Percentiles rank a stretch among this genome's conserved stretches.
Conservation (phyloP, 2,329 filamentous ascomycete genomes). For the Aspergillus luchuensis region DNA sequence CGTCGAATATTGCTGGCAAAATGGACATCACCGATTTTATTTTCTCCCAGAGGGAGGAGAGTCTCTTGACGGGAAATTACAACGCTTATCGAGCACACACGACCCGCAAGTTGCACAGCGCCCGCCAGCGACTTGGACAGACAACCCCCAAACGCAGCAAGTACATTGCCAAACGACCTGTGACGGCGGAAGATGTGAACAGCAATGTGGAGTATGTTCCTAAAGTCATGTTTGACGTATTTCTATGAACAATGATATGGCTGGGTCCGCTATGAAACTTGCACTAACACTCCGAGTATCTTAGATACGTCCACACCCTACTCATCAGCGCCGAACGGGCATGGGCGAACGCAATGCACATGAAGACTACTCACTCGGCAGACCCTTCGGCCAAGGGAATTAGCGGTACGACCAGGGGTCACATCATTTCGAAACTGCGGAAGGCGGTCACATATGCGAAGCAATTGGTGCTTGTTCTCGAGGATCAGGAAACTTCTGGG, state of each 20-base stretch:
- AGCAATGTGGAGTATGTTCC: slow-evolving; percentile 70
- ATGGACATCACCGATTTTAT: slow-evolving; percentile 94
- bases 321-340: slow-evolving; percentile 86
- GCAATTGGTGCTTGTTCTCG: slow-evolving; percentile 66
- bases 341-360: slow-evolving; percentile 94
- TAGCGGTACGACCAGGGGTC: slow-evolving; percentile 74
- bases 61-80: slow-evolving; percentile 86
- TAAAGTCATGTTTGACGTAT: neutral
- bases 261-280: neutral
- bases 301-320: slow-evolving; percentile 74
- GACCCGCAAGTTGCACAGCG: slow-evolving; percentile 76
- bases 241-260: neutral
- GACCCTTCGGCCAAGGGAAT: slow-evolving; percentile 74
- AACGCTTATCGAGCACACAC: slow-evolving; percentile 79
- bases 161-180: slow-evolving; percentile 68
- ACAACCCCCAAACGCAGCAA: slow-evolving; percentile 85
- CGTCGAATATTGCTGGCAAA: slow-evolving; percentile 13
- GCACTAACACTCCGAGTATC: neutral
- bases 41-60: slow-evolving; percentile 75
- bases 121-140: slow-evolving; percentile 81
- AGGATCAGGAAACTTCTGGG: slow-evolving; percentile 63
- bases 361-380: slow-evolving; percentile 79
- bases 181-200: slow-evolving; percentile 75
- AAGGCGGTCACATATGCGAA: slow-evolving; percentile 75
- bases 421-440: slow-evolving; percentile 83